phyloP scores from a whole-genome alignment of 2,329 filamentous ascomycete species.

The Aspergillus sp. region DNA sequence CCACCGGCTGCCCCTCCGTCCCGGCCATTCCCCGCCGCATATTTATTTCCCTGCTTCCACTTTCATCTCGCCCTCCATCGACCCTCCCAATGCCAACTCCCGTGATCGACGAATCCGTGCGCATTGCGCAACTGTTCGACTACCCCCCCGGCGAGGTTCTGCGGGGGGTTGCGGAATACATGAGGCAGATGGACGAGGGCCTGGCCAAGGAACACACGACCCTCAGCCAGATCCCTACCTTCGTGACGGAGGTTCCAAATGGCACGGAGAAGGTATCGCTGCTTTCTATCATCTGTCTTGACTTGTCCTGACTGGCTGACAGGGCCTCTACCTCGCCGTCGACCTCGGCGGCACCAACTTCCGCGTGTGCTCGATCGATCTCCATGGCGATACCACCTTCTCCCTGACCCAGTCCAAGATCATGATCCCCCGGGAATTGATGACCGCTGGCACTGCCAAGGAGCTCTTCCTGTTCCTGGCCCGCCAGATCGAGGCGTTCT shows the following conservation, averaged over 20 bases:
- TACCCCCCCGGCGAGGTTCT: conserved; percentile 70
- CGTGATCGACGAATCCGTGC: conserved; percentile 61
- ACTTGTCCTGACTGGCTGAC: conserved; percentile 4
- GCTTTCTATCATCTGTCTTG: conserved; percentile 1
- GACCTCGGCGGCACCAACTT: conserved; percentile 99
- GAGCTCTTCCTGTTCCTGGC: conserved; percentile 90
- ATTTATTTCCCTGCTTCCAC: background rate
- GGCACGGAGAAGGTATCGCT: conserved; percentile 80
- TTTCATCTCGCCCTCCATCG: conserved; percentile 1
- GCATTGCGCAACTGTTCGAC: conserved; percentile 76
- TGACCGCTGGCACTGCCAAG: conserved; percentile 76
- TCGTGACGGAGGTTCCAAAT: conserved; percentile 91
- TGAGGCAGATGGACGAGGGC: conserved; percentile 80
- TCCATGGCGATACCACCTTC: conserved; percentile 93
- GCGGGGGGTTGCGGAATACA: conserved; percentile 72
- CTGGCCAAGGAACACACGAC: conserved; percentile 67
- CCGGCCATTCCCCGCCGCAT: conserved; percentile 1
- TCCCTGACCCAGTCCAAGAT: conserved; percentile 88
- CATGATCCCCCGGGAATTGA: conserved; percentile 77
- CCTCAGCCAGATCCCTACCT: conserved; percentile 92
- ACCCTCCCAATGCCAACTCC: conserved; percentile 20
- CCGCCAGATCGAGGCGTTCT: conserved; percentile 81
- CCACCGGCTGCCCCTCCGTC: conserved; percentile 2
- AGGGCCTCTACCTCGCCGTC: conserved; percentile 93
- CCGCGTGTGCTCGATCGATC: conserved; percentile 85